Percentiles rank a stretch among this genome's conserved stretches.
phyloP scores from a whole-genome alignment of 176 grass and related monocot genomes.

The Aegilops speltoides region DNA sequence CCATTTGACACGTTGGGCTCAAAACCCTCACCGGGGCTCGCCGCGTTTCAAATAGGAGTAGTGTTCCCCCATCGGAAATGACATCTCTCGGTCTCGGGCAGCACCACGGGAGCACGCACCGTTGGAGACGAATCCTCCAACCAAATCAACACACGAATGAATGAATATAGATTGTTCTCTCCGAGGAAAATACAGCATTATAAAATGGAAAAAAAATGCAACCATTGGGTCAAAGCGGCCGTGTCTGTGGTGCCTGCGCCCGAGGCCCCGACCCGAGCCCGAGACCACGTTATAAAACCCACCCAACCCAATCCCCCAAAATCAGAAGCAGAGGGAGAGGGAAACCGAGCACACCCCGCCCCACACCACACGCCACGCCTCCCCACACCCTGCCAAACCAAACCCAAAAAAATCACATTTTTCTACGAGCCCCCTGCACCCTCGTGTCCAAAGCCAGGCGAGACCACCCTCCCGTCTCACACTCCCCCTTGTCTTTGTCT shows the following conservation, averaged over 20 bases:
- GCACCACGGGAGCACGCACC: not conserved
- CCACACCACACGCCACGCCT: not conserved
- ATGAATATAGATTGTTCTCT: not conserved
- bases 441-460: not conserved
- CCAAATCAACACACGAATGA: not conserved
- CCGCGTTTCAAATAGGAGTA: not conserved
- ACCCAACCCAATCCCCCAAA: slow-evolving; percentile 40
- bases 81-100: not conserved
- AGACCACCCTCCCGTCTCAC: not conserved
- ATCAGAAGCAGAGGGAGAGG: not conserved
- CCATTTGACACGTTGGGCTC: not conserved
- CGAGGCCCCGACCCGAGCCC: not conserved
- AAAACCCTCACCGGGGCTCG: not conserved
- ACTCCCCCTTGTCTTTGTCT: not conserved
- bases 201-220: no score
- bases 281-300: slow-evolving; percentile 46
- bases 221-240: not conserved
- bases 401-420: slow-evolving; percentile 13
- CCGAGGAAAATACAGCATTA: not conserved
- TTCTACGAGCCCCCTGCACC: not conserved
- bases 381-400: not conserved
- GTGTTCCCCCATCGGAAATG: not conserved
- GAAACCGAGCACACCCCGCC: slow-evolving; percentile 4
- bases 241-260: not conserved
- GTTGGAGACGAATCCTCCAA: not conserved